These are phyloP conservation scores for Anthracocystis walkeri DNA, from an alignment of 1,284 basidiomycete species.

Conservation along the genomic window DNA sequence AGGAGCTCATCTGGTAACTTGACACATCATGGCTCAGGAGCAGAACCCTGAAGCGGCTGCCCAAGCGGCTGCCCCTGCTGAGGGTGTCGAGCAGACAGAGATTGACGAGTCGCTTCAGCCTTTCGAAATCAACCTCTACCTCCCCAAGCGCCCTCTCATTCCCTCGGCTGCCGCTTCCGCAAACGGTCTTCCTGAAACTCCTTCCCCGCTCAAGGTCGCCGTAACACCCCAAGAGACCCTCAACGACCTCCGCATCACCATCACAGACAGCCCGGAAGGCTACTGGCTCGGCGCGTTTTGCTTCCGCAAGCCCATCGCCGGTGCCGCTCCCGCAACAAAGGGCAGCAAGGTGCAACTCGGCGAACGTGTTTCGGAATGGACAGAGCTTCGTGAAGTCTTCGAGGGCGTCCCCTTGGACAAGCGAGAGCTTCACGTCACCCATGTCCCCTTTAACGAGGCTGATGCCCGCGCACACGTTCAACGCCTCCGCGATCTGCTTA, in stretches of 20 bases:
- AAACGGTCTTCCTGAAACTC: conserved; percentile 64
- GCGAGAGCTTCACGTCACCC: conserved; percentile 61
- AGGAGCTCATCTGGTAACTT: not conserved
- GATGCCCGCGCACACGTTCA: conserved; percentile 72
- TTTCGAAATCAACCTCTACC: conserved; percentile 66
- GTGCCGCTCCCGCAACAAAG: conserved; percentile 21
- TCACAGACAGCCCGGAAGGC: conserved; percentile 67
- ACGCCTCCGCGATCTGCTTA: conserved; percentile 72
- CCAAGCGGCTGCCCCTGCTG: conserved; percentile 10
- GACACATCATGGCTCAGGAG: conserved; percentile 27
- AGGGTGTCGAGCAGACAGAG: conserved; percentile 24
- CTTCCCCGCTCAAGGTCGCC: conserved; percentile 63
- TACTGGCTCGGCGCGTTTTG: conserved; percentile 69
- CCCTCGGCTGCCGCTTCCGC: conserved; percentile 51
- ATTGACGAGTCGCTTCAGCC: conserved; percentile 56
- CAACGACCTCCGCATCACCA: conserved; percentile 66
- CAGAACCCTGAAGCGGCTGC: conserved; percentile 12
- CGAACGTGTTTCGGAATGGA: conserved; percentile 64
- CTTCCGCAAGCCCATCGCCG: conserved; percentile 55
- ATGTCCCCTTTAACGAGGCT: conserved; percentile 73
- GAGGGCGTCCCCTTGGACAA: conserved; percentile 54
- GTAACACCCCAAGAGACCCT: conserved; percentile 67
- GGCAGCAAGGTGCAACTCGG: conserved; percentile 46
- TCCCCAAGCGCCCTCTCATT: conserved; percentile 64
- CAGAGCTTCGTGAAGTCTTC: conserved; percentile 64